Base-by-base conservation (phyloP, 2,329 filamentous ascomycete species). In the Colletotrichum viniferum region DNA sequence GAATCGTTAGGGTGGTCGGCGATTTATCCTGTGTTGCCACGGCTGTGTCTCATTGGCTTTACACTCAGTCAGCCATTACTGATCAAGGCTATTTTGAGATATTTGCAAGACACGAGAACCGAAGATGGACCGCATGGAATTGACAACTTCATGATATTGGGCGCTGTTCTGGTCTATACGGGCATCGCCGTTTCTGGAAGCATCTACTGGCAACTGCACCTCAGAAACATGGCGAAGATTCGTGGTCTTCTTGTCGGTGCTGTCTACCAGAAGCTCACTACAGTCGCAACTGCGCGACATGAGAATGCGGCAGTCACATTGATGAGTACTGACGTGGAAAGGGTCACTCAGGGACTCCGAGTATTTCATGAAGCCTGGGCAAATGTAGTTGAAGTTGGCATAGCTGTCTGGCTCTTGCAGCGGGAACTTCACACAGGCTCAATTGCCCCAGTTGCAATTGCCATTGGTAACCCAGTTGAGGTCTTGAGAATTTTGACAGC, bases 21-120 rank as follows among this genome's bases (percentile, higher is more conserved):
- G 1, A 0, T 13, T 3, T 21, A 48, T 1, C 43, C 43, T 21
- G 5, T 48, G 0, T 9, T 18, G 43, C 43, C 43, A 1, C 43
- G 43, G 5, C 18, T 48, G 0, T 48, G 43, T 5, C 43, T 48
- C 18, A 48, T 48, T 48, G 18, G 18, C 18, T 48, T 48, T 1
- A 48, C 1, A 0, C 43, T 48, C 43, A 21, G 43, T n/a, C 43
- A 48, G 2, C 43, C 43, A n/a, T 48, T 48, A 0, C 18, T 48
- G 0, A 48, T 48, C 43, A 48, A 48, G 43, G 10, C 18, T 0
- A 21, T 48, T 0, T 48, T 48, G 43, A 48, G 1, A 2, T 7
- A 13, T 48, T 48, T 21, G 43, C 18, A 12, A 48, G 5, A 48
- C 13, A 1, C 43, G 13, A 4, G 18, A n/a, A 1, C 43, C 0